phyloP scores from a whole-genome alignment of 78 protist species.

The Dictyostelium purpureum region DNA sequence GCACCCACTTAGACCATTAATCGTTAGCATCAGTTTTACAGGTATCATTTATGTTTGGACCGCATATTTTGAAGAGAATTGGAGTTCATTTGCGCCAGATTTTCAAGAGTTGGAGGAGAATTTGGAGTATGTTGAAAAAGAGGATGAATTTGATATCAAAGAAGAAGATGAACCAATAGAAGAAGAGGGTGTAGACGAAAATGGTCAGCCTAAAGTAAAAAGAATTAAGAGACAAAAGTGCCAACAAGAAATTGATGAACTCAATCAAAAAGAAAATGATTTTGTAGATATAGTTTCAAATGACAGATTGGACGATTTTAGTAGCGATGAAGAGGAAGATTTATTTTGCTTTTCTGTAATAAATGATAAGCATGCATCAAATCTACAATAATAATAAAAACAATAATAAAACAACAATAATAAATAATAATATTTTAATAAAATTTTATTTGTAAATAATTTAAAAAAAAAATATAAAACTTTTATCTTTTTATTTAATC shows the following conservation, averaged over 20 bases:
- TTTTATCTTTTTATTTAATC: no score
- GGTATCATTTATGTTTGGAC: constrained; percentile 82
- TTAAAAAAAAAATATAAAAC: background rate
- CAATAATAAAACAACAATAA: background rate
- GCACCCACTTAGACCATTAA: constrained; percentile 83
- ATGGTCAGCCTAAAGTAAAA: background rate
- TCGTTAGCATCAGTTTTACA: background rate
- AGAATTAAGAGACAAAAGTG: background rate
- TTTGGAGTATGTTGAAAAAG: constrained; percentile 84
- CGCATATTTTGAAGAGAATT: constrained; percentile 66
- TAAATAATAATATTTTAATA: no score
- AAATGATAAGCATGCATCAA: background rate
- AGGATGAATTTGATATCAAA: constrained; percentile 88
- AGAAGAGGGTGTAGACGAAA: constrained; percentile 49
- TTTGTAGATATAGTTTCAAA: constrained; percentile 31
- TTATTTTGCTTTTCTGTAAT: constrained; percentile 19
- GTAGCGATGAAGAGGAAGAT: constrained; percentile 84
- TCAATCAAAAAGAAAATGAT: background rate
- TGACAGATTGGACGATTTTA: constrained; percentile 53
- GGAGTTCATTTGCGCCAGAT: constrained; percentile 93
- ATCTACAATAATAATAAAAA: background rate
- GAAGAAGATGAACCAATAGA: no score
- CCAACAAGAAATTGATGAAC: background rate
- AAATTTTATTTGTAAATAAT: no score
- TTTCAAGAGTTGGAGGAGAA: constrained; percentile 89